Evolutionary conservation across 2,329 filamentous ascomycete genomes (phyloP).

Genomic region (Chrysoporthe austroafricana): DNA sequence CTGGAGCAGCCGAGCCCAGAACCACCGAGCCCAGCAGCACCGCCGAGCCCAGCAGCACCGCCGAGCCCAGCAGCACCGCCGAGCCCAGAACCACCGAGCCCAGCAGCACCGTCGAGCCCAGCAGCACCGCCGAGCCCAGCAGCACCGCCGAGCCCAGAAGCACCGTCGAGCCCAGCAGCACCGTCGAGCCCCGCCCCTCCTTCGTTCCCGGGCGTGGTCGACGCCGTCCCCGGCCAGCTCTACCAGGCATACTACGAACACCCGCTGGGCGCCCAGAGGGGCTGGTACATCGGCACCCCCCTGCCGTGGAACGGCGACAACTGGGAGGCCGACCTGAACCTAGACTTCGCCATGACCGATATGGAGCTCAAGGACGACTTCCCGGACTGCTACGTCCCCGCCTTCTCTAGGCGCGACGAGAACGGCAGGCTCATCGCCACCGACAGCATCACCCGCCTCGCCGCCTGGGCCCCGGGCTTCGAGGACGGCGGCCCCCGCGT

Average conservation of each 20-base stretch:
- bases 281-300: constrained; percentile 11
- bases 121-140: too few relatives aligned
- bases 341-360: constrained; percentile 4
- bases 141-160: too few relatives aligned
- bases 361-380: constrained; percentile 7
- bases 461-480: constrained; percentile 11
- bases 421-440: background rate
- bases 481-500: background rate
- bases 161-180: too few relatives aligned
- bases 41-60: too few relatives aligned
- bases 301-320: constrained; percentile 17
- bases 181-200: background rate
- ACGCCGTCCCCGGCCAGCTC: constrained; percentile 13
- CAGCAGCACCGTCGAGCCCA: background rate
- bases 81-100: background rate
- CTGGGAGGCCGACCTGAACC: constrained; percentile 16
- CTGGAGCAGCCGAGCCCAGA: too few relatives aligned
- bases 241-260: constrained; percentile 24
- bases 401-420: background rate
- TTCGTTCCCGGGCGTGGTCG: background rate
- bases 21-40: too few relatives aligned
- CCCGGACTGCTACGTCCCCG: constrained; percentile 12
- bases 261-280: too few relatives aligned
- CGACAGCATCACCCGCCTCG: constrained; percentile 3
- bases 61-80: too few relatives aligned